Evolutionary conservation across 2,329 filamentous ascomycete species (phyloP), one percentile per base, ranked within the genome.

Genomic region (Cucurbitaria berberidis): DNA sequence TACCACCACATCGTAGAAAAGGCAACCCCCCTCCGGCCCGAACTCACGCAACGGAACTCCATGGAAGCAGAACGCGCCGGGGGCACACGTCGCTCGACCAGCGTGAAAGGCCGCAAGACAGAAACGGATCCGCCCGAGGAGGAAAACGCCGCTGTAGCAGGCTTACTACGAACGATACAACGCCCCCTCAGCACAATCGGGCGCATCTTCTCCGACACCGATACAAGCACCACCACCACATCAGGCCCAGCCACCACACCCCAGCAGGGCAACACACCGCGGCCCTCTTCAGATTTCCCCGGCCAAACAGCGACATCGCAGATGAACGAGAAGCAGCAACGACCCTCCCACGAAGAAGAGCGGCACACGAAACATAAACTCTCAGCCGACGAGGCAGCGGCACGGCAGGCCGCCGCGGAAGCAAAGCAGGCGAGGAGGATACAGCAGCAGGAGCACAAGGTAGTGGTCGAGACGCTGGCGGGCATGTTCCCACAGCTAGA

Each of bases 401-500:
- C 92, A 2, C 83, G 91, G 45, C 93, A 98, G 76, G 93, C 93
- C 1, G 96, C 90, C 63, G 92, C 90, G 0, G 93, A 98, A 74
- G 86, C 85, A 6, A 93, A 93, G 9, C 90, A 99, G 73, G 93
- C 93, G 7, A 86, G 92, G 60, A 82, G 89, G 15, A 86, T 98
- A 55, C 87, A 95, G 63, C 82, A 87, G 30, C 88, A 89, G 49
- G 95, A 99, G 80, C 93, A 98, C 75, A 82, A 86, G 48, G 93
- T 92, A 65, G 87, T 99, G 7, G 93, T 98, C 2, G 95, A 98
- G 77, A 98, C 95, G 30, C 78, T 99, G 51, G 88, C 91, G 42
- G 89, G 91, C 65, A 99, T 99, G 95, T 99, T 99, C 74, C 95
- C 95, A 0, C 92, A 96, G 70, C 80, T 99, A 45, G 95, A 99